Conservation (phyloP, 2,329 filamentous ascomycete genomes). For the Phaeophleospora eucalypticola region DNA sequence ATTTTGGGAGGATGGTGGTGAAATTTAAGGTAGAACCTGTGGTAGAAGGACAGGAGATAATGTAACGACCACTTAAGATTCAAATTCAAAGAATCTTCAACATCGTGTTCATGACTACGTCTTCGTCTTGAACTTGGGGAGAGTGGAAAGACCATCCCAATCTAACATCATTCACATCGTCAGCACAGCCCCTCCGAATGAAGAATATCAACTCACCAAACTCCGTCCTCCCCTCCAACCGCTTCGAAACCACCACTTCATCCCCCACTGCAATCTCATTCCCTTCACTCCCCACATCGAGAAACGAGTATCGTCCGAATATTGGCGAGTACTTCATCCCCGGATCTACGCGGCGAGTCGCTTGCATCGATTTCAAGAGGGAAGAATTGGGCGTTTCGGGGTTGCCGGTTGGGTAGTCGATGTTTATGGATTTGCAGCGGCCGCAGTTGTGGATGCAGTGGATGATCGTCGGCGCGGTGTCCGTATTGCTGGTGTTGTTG, state of each 20-base stretch:
- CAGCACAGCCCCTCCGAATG: no score
- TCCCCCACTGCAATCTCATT: slow-evolving; percentile 39
- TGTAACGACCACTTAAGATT: neutral
- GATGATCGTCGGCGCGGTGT: slow-evolving; percentile 29
- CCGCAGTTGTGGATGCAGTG: slow-evolving; percentile 44
- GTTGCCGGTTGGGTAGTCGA: slow-evolving; percentile 45
- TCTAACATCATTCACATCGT: no score
- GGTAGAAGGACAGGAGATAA: neutral
- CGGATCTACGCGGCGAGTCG: slow-evolving; percentile 42
- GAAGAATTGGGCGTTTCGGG: slow-evolving; percentile 35
- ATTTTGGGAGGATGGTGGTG: neutral
- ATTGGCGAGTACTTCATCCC: slow-evolving; percentile 46
- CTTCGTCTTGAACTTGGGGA: no score
- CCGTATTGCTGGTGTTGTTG: neutral
- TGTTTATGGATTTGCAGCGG: slow-evolving; percentile 44
- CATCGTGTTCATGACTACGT: no score
- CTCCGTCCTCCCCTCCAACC: slow-evolving; percentile 38
- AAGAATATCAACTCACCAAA: slow-evolving; percentile 38
- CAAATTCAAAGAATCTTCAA: no score
- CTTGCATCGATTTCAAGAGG: slow-evolving; percentile 44
- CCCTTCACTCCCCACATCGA: slow-evolving; percentile 31
- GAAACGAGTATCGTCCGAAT: slow-evolving; percentile 47
- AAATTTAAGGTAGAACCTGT: neutral
- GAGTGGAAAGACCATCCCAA: slow-evolving; percentile 24
- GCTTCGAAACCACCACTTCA: slow-evolving; percentile 38